Evolutionary conservation across 176 grass and related monocot genomes (phyloP).

Genomic region (Hyparrhenia diplandra): DNA sequence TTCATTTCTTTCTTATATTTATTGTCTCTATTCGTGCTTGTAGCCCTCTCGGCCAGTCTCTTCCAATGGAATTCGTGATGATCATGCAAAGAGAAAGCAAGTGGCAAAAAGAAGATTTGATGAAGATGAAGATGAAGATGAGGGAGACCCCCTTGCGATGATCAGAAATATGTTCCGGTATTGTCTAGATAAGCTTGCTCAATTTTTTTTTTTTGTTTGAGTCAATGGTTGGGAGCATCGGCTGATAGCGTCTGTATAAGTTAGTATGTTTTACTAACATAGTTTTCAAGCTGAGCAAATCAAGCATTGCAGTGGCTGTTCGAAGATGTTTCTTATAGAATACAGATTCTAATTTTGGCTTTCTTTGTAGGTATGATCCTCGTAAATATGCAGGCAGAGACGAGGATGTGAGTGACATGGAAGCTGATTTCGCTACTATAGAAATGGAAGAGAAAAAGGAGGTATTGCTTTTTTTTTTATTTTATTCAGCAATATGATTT

Average conservation of each 20-base stretch:
- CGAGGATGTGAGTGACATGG: conserved; percentile 98
- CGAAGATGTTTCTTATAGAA: background rate
- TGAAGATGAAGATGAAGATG: conserved; percentile 70
- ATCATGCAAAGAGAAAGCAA: conserved; percentile 48
- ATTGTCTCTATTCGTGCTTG: background rate
- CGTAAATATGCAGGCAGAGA: conserved; percentile 70
- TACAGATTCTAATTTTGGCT: conserved; percentile 5
- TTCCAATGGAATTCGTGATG: conserved; percentile 44
- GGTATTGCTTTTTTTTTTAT: conserved; percentile 32
- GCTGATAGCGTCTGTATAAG: background rate
- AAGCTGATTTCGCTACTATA: conserved; percentile 91
- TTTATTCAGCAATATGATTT: too few species aligned
- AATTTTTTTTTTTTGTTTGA: background rate
- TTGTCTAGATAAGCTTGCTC: conserved; percentile 15
- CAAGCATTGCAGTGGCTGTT: background rate
- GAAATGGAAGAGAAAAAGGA: conserved; percentile 80
- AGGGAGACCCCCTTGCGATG: conserved; percentile 56
- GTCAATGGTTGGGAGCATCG: background rate
- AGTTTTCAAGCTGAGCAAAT: background rate
- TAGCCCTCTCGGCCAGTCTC: conserved; percentile 47
- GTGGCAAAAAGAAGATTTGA: conserved; percentile 44
- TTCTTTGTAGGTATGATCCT: conserved; percentile 80
- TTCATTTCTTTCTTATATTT: background rate
- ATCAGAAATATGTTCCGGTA: conserved; percentile 78
- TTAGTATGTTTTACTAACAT: background rate